These are phyloP conservation scores for Trichosanthes cucumerina DNA, from an alignment of 306 rosid genomes.

Conservation along the genomic window DNA sequence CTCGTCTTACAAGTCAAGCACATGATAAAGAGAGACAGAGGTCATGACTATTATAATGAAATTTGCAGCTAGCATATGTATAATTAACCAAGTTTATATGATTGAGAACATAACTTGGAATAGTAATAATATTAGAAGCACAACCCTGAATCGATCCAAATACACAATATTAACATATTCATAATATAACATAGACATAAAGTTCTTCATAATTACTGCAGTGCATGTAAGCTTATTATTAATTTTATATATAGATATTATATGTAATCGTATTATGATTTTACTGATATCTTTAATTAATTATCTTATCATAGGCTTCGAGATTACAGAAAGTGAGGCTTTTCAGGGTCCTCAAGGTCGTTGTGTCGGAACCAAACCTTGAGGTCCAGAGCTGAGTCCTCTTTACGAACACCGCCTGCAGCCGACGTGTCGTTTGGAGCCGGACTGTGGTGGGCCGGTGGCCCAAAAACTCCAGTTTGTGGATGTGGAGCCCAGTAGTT, in stretches of 20 bases:
- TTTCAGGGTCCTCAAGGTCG: neutral
- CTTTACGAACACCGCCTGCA: neutral
- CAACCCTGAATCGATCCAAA: neutral
- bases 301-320: neutral
- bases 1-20: too few species aligned
- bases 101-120: neutral
- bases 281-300: too few species aligned
- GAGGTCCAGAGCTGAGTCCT: neutral
- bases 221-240: neutral
- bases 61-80: neutral
- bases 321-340: neutral
- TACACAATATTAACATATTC: neutral
- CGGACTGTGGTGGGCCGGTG: neutral
- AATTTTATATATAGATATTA: neutral
- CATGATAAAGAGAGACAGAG: too few species aligned
- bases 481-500: neutral
- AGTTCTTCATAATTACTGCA: neutral
- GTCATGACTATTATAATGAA: too few species aligned
- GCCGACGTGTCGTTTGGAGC: neutral
- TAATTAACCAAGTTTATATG: neutral
- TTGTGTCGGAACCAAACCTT: neutral
- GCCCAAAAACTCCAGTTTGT: neutral
- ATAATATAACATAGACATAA: neutral
- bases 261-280: too few species aligned
- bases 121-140: neutral